Base-by-base conservation (phyloP, 1,139 yeast species). In the Lodderomyces parapsilosis region DNA sequence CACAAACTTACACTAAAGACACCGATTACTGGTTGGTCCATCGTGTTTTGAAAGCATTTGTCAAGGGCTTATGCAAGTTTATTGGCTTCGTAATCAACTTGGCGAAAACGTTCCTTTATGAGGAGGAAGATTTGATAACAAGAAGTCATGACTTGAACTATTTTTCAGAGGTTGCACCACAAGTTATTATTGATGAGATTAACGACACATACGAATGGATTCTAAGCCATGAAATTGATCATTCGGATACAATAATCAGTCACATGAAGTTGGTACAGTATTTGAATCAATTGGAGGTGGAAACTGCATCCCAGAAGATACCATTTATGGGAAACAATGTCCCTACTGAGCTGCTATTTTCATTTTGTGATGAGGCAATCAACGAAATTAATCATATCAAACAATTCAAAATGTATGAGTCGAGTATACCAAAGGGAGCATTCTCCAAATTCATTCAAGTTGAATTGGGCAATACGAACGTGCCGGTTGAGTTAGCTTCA, bases 111-210 rank as follows among this genome's bases (percentile, higher is more conserved):
- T 84, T 81, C 6, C 66, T 86, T 14, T 81, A 80, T 52, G 91
- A 85, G 53, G 93, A 86, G 54, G 94, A 86, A 55, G 94, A 86
- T 59, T 63, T 86, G 41, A 81, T 82, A 43, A 79, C 86, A 1
- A 76, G 84, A 49, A 68, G 71, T 10, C 79, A 84, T 83, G 80
- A 79, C 40, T 56, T 71, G 41, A 63, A 68, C 46, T 69, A 68
- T 42, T 59, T 71, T 40, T 46, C 48, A 22, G 60, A 56, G 19
- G 55, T 66, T 2, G 48, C 60, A n/a, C 43, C 60, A 1, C 58
- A 54, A 19, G 51, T 53, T 5, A 57, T 66, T 1, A 43, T 60
- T 1, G 54, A 49, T 5, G 62, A 58, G 19, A 47, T 71, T 4
- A 53, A 58, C 6, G 44, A 42, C 5, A 46, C 62, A 0, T 52